Percentiles rank a stretch among this genome's conserved stretches.
Evolutionary conservation across 108 stramenopile species (phyloP).

Genomic region (Nitzschia sp.): DNA sequence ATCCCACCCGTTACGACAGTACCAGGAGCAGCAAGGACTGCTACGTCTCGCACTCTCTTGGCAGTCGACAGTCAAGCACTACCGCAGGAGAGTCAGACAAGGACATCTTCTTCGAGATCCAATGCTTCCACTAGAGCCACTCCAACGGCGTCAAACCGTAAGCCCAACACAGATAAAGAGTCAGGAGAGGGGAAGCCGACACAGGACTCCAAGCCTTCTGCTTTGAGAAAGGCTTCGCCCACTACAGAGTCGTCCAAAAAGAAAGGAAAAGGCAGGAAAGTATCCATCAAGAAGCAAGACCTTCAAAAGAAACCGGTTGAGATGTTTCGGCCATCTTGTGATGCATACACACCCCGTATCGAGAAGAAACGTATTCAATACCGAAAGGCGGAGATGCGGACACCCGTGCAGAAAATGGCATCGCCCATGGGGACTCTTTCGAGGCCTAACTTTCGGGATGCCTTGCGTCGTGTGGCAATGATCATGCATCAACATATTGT

Average conservation of each 20-base stretch:
- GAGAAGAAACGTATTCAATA: conserved; percentile 67
- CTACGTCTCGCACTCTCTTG: background rate
- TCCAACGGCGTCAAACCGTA: background rate
- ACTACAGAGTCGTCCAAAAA: background rate
- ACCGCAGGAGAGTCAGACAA: background rate
- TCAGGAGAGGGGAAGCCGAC: background rate
- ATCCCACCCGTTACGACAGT: conserved; percentile 5
- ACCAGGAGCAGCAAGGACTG: conserved; percentile 16
- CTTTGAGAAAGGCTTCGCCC: conserved; percentile 3
- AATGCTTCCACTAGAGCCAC: conserved; percentile 3
- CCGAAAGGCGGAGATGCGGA: conserved; percentile 67
- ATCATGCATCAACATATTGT: conserved; percentile 86
- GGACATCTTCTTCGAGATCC: background rate
- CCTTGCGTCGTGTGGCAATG: conserved; percentile 85
- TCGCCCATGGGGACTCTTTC: conserved; percentile 79
- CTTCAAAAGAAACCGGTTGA: conserved; percentile 26
- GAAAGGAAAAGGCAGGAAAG: conserved; percentile 15
- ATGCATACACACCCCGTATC: conserved; percentile 88
- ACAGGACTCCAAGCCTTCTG: background rate
- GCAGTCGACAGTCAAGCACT: background rate
- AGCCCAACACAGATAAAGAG: background rate
- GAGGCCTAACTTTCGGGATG: conserved; percentile 88
- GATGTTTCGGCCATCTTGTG: conserved; percentile 83
- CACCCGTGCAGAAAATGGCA: conserved; percentile 61
- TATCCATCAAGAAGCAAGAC: conserved; percentile 3